Evolutionary conservation across 345 rosid genomes (phyloP).

Genomic region (Cardamine resedifolia): DNA sequence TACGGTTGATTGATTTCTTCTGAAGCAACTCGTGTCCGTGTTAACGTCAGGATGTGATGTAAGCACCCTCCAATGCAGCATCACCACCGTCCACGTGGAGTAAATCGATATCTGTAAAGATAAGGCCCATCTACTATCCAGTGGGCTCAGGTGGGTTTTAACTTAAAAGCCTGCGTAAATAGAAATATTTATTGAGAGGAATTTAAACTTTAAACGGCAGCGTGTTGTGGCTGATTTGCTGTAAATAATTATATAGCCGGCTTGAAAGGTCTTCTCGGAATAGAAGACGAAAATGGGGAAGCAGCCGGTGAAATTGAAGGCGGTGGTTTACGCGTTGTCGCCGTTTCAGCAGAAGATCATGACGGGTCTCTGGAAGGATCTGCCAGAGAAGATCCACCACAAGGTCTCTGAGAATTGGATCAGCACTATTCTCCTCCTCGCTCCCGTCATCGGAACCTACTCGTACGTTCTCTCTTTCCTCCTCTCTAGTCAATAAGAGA

Average conservation of each 20-base stretch:
- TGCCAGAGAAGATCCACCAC: conserved; percentile 69
- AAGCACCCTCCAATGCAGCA: background rate
- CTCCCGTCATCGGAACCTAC: conserved; percentile 66
- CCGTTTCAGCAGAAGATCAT: conserved; percentile 83
- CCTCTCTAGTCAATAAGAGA: background rate
- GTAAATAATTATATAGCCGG: background rate
- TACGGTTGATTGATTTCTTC: conserved; percentile 5
- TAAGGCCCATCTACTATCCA: background rate
- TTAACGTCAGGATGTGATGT: conserved; percentile 20
- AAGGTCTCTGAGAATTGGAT: conserved; percentile 88
- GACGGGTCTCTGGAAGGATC: conserved; percentile 73
- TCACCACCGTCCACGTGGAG: conserved; percentile 31
- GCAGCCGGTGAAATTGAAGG: conserved; percentile 79
- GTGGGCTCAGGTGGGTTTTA: background rate
- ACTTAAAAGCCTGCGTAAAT: background rate
- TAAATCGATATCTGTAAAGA: background rate
- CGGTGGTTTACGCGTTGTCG: conserved; percentile 73
- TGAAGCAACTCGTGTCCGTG: conserved; percentile 1
- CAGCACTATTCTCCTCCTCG: conserved; percentile 63
- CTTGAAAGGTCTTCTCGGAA: conserved; percentile 5
- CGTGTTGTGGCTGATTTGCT: background rate
- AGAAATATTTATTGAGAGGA: background rate
- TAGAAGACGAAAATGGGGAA: conserved; percentile 51
- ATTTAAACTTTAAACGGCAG: background rate
- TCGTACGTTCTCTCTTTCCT: conserved; percentile 37